phyloP scores from a whole-genome alignment of 495 filamentous ascomycete species.

The Tuber borchii region DNA sequence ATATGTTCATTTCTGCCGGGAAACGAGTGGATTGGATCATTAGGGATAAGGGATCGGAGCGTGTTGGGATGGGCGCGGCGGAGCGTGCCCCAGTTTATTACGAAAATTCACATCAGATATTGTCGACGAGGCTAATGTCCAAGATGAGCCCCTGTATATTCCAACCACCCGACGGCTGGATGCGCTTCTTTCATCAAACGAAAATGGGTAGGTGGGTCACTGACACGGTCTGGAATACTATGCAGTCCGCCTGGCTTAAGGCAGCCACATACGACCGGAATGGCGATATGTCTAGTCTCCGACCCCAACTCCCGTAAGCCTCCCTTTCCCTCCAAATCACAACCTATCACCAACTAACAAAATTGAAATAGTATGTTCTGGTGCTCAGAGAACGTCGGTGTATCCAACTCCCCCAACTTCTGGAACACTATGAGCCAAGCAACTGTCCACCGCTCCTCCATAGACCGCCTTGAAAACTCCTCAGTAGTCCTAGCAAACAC shows the following conservation, averaged over 20 bases:
- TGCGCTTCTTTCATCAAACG: conserved; percentile 60
- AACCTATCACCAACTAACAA: background rate
- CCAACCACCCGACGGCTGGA: conserved; percentile 53
- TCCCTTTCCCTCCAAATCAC: background rate
- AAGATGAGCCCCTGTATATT: conserved; percentile 62
- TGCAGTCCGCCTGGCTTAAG: conserved; percentile 29
- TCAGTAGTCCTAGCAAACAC: conserved; percentile 41
- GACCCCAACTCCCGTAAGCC: conserved; percentile 29
- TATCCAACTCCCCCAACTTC: conserved; percentile 39
- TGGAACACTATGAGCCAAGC: conserved; percentile 50
- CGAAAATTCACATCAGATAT: conserved; percentile 30
- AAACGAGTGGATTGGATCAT: conserved; percentile 72
- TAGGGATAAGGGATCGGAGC: conserved; percentile 67
- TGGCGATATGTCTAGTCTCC: conserved; percentile 19
- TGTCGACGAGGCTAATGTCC: conserved; percentile 55
- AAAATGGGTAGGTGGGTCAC: conserved; percentile 61
- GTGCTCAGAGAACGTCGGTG: conserved; percentile 31
- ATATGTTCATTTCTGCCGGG: conserved; percentile 58
- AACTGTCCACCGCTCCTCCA: conserved; percentile 63
- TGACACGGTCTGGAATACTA: conserved; percentile 56
- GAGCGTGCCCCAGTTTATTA: conserved; percentile 32
- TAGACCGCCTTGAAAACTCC: conserved; percentile 59
- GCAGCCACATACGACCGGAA: conserved; percentile 29
- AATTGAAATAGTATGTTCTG: conserved; percentile 30
- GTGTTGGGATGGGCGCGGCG: conserved; percentile 54